phyloP scores from a whole-genome alignment of 129 eudicot species.

The Flaveria sonorensis region DNA sequence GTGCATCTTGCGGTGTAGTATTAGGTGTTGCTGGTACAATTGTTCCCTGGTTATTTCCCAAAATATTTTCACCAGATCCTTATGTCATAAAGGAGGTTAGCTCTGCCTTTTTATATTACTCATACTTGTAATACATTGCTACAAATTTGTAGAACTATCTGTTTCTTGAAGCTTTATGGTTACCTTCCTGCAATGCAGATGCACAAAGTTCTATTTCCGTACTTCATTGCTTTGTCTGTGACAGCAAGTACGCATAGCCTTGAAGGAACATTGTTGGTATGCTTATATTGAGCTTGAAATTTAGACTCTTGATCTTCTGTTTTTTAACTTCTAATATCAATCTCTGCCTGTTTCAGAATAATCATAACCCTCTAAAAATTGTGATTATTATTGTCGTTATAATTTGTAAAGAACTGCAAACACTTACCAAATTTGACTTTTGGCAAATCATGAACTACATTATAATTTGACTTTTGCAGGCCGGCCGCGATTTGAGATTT shows the following conservation, averaged over 20 bases:
- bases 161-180: conserved; percentile 19
- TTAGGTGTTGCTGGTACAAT: conserved; percentile 70
- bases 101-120: neutral
- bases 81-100: conserved; percentile 67
- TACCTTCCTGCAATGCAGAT: conserved; percentile 54
- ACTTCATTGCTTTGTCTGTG: conserved; percentile 74
- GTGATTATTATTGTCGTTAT: neutral
- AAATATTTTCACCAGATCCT: conserved; percentile 77
- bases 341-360: neutral
- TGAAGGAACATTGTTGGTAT: conserved; percentile 97
- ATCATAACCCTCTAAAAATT: neutral
- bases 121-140: conserved; percentile 11
- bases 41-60: conserved; percentile 82
- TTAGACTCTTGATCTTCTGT: neutral
- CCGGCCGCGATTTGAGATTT: conserved; percentile 89
- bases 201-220: conserved; percentile 87
- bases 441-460: conserved; percentile 7
- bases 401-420: neutral
- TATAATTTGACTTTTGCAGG: conserved; percentile 53
- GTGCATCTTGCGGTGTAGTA: conserved; percentile 63
- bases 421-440: neutral
- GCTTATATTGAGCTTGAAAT: conserved; percentile 28
- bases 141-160: neutral
- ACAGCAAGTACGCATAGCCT: conserved; percentile 85
- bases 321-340: too few species aligned